Conservation (phyloP, 1,284 basidiomycete species). For the Rhodotorula sp. region DNA sequence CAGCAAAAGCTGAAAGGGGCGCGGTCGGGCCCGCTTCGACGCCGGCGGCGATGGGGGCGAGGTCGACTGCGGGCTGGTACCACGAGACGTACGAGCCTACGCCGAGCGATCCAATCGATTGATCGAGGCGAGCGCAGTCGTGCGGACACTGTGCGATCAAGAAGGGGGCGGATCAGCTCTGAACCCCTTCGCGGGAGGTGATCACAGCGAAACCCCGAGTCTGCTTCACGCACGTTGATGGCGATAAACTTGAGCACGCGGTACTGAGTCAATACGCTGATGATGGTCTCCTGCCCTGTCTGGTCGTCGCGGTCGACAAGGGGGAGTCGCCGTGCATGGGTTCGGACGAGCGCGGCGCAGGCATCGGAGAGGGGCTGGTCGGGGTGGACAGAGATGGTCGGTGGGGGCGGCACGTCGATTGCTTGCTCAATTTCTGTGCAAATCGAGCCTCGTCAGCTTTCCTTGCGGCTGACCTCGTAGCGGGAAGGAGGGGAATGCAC, state of each 20-base stretch:
- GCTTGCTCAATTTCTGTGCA: slow-evolving; percentile 84
- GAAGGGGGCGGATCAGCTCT: not conserved
- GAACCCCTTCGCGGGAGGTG: not conserved
- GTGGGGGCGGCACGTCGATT: slow-evolving; percentile 88
- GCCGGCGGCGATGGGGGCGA: not conserved
- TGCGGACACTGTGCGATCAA: slow-evolving; percentile 59
- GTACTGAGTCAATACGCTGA: slow-evolving; percentile 96
- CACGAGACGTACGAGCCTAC: slow-evolving; percentile 88
- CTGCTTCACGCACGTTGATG: slow-evolving; percentile 74
- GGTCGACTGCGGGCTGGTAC: slow-evolving; percentile 42
- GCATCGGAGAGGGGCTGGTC: slow-evolving; percentile 86
- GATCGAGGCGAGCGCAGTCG: slow-evolving; percentile 67
- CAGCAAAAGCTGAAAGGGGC: not conserved
- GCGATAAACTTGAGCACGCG: slow-evolving; percentile 97
- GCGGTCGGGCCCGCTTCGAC: not conserved
- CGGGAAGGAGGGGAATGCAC: slow-evolving; percentile 41
- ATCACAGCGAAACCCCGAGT: rapidly evolving
- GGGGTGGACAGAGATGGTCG: slow-evolving; percentile 86
- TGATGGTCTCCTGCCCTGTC: slow-evolving; percentile 92
- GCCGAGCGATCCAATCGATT: slow-evolving; percentile 78
- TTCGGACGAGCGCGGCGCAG: slow-evolving; percentile 85
- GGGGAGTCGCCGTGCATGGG: slow-evolving; percentile 91
- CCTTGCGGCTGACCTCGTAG: not conserved
- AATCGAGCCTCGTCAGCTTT: not conserved
- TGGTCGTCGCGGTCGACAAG: slow-evolving; percentile 91